Evolutionary conservation across 257 asterid species (phyloP), one percentile per base, ranked within the genome.

Genomic region (Ilex asprella): DNA sequence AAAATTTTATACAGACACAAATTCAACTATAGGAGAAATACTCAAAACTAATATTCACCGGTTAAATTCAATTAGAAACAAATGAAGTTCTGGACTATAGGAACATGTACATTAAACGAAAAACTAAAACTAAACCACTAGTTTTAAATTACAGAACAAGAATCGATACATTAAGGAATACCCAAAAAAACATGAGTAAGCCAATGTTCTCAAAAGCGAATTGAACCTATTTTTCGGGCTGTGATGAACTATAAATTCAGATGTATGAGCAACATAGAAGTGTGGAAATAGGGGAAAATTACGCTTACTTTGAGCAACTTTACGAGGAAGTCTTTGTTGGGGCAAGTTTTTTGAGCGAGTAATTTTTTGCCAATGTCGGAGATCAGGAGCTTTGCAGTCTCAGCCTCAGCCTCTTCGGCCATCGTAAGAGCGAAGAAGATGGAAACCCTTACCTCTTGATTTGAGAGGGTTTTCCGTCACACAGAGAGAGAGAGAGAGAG

Each of bases 371-470:
- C 88, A 56, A 83, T 61, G 70, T 70, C 75, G 49, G 55, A 47
- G 51, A 86, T 70, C 64, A 70, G 61, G 31, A 67, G 60, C 58
- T 67, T 56, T 16, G 87, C 78, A 62, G 80, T 50, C 60, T 68
- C 76, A 12, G 70, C 67, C 56, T 68, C 80, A 67, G 86, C 81
- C 96, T 85, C 67, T 54, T 68, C 80, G 68, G 86, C 81, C 96
- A 87, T 87, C 74, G 59, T 63, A 58, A 67, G 75, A 43, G 60
- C 44, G 58, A 30, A 27, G 64, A 44, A 55, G 43, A 16, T 51
- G 53, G 47, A 29, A 61, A 59, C 71, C 72, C 72, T 67, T 27
- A 13, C 5, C 31, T 60, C 30, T 56, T 3, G 55, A 8, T 39
- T 21, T n/a, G 56, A 12, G 50, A 29, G 67, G 12, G 52, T 16